Conservation (phyloP, 1,284 basidiomycete genomes). For the Leccinum subspadiceum region DNA sequence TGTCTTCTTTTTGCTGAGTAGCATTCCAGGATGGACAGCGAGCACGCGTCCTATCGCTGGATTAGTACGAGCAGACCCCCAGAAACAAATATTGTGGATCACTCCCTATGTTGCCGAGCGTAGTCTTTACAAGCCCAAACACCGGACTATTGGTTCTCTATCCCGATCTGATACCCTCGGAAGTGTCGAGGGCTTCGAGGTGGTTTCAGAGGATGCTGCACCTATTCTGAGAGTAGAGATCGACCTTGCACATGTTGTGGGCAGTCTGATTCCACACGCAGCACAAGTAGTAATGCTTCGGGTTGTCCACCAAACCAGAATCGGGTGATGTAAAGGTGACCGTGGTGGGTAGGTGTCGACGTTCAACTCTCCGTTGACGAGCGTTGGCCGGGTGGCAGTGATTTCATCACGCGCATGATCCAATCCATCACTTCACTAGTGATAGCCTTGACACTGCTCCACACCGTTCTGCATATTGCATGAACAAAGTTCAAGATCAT, state of each 20-base stretch:
- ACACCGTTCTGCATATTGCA: no score
- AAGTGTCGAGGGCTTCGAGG: conserved; percentile 84
- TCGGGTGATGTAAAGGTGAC: conserved; percentile 10
- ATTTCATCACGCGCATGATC: conserved; percentile 9
- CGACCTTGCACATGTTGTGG: conserved; percentile 14
- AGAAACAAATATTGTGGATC: conserved; percentile 85
- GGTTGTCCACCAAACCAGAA: neutral
- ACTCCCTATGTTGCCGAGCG: conserved; percentile 84
- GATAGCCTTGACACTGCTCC: neutral
- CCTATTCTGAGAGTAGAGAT: conserved; percentile 60
- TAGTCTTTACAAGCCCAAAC: conserved; percentile 87
- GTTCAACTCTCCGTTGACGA: conserved; percentile 26
- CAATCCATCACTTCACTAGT: neutral
- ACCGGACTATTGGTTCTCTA: conserved; percentile 47
- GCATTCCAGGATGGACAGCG: conserved; percentile 50
- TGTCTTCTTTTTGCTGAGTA: conserved; percentile 7
- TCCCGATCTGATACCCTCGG: conserved; percentile 70
- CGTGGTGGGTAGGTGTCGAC: conserved; percentile 7
- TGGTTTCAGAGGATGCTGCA: conserved; percentile 74
- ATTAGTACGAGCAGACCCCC: conserved; percentile 87
- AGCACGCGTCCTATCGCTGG: conserved; percentile 75
- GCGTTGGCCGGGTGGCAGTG: conserved; percentile 18
- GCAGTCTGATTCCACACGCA: conserved; percentile 19
- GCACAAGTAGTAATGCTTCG: conserved; percentile 21
- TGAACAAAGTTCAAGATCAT: no score